Conservation (phyloP, 805 yeast species). For the Candida sphagnicola region DNA sequence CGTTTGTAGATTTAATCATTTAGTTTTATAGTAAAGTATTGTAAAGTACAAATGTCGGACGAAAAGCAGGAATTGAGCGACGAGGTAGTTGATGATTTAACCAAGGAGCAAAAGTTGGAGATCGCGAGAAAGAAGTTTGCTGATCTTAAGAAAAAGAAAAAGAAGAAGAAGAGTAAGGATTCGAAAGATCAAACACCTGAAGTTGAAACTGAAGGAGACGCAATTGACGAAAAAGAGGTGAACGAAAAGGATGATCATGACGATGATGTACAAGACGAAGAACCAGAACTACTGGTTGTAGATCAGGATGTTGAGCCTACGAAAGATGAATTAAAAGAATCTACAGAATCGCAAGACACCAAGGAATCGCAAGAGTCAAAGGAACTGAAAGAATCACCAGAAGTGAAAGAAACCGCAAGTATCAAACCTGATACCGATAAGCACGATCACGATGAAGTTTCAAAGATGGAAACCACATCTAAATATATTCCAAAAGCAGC, state of each 20-base stretch:
- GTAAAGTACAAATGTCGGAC: constrained; percentile 9
- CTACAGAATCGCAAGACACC: background rate
- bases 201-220: constrained; percentile 40
- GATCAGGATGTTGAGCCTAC: background rate
- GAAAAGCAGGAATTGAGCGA: constrained; percentile 8
- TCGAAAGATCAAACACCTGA: constrained; percentile 9
- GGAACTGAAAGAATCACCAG: constrained; percentile 9
- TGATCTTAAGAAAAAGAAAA: constrained; percentile 56
- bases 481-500: background rate
- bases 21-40: background rate
- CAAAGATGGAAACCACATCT: background rate
- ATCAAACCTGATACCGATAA: background rate
- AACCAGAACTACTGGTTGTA: background rate
- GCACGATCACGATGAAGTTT: background rate
- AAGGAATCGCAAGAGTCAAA: constrained; percentile 3
- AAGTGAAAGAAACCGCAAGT: constrained; percentile 3
- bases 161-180: constrained; percentile 47
- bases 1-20: no score
- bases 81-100: constrained; percentile 21
- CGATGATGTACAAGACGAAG: background rate
- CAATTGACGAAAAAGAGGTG: constrained; percentile 53
- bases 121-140: constrained; percentile 73
- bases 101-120: constrained; percentile 60
- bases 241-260: constrained; percentile 29
- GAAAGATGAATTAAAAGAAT: constrained; percentile 5